Evolutionary conservation across 495 filamentous ascomycete genomes (phyloP).

Genomic region (Hypoxylon lienhwacheense): DNA sequence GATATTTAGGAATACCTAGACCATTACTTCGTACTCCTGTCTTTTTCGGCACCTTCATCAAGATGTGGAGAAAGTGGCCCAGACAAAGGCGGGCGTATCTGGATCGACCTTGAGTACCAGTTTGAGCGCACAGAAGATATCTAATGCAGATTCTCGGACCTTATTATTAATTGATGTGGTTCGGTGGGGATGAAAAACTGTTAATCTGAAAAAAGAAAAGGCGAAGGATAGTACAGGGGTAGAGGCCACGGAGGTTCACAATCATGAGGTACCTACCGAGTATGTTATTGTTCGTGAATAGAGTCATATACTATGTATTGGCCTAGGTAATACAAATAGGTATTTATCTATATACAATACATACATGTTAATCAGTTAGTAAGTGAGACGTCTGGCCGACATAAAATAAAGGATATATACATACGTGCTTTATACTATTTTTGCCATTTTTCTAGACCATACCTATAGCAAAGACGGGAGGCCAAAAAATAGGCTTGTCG

Average conservation of each 20-base stretch:
- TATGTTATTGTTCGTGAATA: conserved; percentile 1
- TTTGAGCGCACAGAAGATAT: conserved; percentile 32
- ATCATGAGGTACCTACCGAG: conserved; percentile 11
- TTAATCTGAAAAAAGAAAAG: conserved; percentile 19
- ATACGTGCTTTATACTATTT: too few relatives aligned
- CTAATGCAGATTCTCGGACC: conserved; percentile 31
- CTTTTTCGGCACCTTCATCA: conserved; percentile 19
- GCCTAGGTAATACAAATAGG: conserved; percentile 4
- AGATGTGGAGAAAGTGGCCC: conserved; percentile 14
- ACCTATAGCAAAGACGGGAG: too few relatives aligned
- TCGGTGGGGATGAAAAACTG: conserved; percentile 9
- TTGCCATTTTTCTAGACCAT: not conserved
- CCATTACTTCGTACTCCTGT: too few relatives aligned
- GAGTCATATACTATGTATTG: conserved; percentile 5
- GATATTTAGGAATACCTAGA: too few relatives aligned
- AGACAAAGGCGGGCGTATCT: conserved; percentile 26
- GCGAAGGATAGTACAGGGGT: conserved; percentile 12
- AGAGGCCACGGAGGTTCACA: conserved; percentile 1
- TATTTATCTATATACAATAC: too few relatives aligned
- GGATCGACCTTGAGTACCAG: conserved; percentile 29
- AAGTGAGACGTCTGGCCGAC: too few relatives aligned
- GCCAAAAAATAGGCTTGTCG: conserved; percentile 15
- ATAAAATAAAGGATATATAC: too few relatives aligned
- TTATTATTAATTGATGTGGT: conserved; percentile 5
- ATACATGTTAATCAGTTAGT: conserved; percentile 14